Percentiles rank a stretch among this genome's conserved stretches.
Conservation (phyloP, 2,329 filamentous ascomycete genomes). For the Sporothrix luriei region DNA sequence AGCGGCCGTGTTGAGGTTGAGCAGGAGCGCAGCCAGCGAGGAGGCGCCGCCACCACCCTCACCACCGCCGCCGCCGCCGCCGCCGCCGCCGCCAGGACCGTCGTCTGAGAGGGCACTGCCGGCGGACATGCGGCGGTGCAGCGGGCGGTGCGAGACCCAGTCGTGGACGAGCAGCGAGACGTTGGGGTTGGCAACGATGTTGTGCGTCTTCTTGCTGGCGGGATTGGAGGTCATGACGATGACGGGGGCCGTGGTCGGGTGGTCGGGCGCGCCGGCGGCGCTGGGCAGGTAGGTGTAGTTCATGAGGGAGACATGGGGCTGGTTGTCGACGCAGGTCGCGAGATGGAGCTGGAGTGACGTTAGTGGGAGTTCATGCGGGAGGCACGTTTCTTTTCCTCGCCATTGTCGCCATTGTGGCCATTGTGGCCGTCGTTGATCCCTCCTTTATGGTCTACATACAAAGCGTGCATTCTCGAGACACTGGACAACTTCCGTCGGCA, state of each 20-base stretch:
- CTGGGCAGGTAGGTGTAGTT: constrained; percentile 96
- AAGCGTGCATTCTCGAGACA: constrained; percentile 95
- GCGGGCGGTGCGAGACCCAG: constrained; percentile 90
- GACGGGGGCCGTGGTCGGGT: constrained; percentile 54
- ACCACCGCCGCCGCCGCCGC: background rate
- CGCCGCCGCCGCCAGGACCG: background rate
- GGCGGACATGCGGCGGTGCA: constrained; percentile 63
- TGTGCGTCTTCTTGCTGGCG: constrained; percentile 75
- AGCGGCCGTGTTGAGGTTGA: constrained; percentile 88
- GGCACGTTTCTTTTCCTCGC: constrained; percentile 19
- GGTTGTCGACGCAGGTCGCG: constrained; percentile 80
- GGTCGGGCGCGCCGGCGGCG: constrained; percentile 61
- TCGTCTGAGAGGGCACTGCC: constrained; percentile 57
- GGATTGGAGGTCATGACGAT: constrained; percentile 94
- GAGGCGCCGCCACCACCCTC: constrained; percentile 48
- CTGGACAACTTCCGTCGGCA: constrained; percentile 83
- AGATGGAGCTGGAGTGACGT: constrained; percentile 74
- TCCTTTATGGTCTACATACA: constrained; percentile 55
- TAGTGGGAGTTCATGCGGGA: background rate
- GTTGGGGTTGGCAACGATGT: constrained; percentile 79
- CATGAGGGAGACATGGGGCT: constrained; percentile 94
- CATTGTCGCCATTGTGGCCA: too few species aligned
- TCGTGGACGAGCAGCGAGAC: constrained; percentile 97
- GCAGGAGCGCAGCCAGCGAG: constrained; percentile 76
- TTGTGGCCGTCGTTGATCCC: background rate